Evolutionary conservation across 345 rosid species (phyloP).

Genomic region (Trapa bicornis): DNA sequence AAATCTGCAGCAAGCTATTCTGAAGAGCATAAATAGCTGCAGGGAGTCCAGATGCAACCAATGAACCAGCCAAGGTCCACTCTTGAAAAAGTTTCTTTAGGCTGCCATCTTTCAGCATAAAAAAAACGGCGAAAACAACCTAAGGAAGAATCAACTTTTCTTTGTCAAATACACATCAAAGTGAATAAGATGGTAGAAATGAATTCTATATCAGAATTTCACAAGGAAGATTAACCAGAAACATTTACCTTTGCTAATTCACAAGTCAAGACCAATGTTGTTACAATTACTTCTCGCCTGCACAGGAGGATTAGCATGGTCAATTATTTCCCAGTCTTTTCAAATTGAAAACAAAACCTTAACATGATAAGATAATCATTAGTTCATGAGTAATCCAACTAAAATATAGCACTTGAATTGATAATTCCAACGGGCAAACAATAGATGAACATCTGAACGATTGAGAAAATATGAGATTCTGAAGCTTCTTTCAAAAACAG

Average conservation of each 20-base stretch:
- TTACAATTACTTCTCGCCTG: slow-evolving; percentile 84
- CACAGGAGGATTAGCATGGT: slow-evolving; percentile 9
- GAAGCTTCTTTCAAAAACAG: not conserved
- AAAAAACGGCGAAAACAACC: slow-evolving; percentile 68
- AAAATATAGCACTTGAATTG: not conserved
- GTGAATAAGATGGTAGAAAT: not conserved
- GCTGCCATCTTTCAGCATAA: slow-evolving; percentile 77
- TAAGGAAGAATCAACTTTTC: slow-evolving; percentile 15
- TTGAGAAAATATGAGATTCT: not conserved
- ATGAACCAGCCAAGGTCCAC: slow-evolving; percentile 81
- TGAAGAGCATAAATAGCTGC: slow-evolving; percentile 93
- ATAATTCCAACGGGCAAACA: not conserved
- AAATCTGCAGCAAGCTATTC: slow-evolving; percentile 96
- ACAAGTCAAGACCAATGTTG: slow-evolving; percentile 78
- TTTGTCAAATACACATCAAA: not conserved
- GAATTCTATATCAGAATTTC: not conserved
- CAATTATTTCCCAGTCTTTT: not conserved
- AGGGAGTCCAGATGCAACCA: slow-evolving; percentile 96
- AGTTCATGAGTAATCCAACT: not conserved
- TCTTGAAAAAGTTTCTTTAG: slow-evolving; percentile 45
- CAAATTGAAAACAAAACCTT: not conserved
- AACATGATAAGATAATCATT: not conserved
- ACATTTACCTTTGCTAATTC: slow-evolving; percentile 69
- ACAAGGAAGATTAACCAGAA: not conserved
- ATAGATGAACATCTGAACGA: not conserved